Evolutionary conservation across 305 asterid genomes (phyloP).

Genomic region (Plantago coronopus): DNA sequence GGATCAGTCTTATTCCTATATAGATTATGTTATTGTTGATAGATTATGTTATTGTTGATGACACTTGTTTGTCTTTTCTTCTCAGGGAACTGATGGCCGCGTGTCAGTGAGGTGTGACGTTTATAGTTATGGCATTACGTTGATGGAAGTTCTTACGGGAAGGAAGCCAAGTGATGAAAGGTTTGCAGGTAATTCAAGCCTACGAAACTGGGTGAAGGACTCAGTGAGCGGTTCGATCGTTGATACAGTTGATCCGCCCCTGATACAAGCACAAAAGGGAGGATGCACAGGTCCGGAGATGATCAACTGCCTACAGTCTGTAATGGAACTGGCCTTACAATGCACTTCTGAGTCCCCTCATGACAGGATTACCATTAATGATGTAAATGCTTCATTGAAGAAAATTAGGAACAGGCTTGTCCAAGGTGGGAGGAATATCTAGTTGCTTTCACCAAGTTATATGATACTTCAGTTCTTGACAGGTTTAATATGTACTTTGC

Average conservation of each 20-base stretch:
- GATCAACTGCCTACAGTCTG: slow-evolving; percentile 9
- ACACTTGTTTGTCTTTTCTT: neutral
- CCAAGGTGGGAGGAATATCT: neutral
- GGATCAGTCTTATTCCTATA: no score
- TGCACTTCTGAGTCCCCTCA: slow-evolving; percentile 20
- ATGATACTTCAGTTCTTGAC: neutral
- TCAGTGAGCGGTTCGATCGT: neutral
- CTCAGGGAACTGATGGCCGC: slow-evolving; percentile 16
- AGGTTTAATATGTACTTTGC: neutral
- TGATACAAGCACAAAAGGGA: slow-evolving; percentile 9
- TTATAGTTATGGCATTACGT: slow-evolving; percentile 22
- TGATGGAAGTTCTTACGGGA: slow-evolving; percentile 29
- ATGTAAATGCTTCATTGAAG: slow-evolving; percentile 6
- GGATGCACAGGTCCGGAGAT: neutral
- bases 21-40: no score
- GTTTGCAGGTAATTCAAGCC: slow-evolving; percentile 14
- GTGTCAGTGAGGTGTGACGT: slow-evolving; percentile 19
- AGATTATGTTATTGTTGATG: no score
- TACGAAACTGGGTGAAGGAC: slow-evolving; percentile 18
- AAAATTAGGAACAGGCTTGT: slow-evolving; percentile 1
- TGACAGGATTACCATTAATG: slow-evolving; percentile 28
- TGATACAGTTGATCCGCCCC: slow-evolving; percentile 1
- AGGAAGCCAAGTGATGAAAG: slow-evolving; percentile 15
- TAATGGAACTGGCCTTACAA: slow-evolving; percentile 22
- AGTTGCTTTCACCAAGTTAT: neutral